Evolutionary conservation across 2,329 filamentous ascomycete genomes (phyloP).

Genomic region (Trichoderma harzianum): DNA sequence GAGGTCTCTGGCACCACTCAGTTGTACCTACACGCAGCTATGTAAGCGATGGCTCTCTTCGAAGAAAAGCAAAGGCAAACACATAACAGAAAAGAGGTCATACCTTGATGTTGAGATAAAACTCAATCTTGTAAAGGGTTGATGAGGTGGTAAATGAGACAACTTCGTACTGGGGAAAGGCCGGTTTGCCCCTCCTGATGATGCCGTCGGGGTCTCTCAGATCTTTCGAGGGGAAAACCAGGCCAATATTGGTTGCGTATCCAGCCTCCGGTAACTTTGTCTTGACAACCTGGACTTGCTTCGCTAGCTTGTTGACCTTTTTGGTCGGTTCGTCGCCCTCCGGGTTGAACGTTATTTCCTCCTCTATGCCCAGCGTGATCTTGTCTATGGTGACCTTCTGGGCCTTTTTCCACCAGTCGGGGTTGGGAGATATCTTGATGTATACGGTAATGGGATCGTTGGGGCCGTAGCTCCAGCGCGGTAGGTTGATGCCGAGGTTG

Average conservation of each 20-base stretch:
- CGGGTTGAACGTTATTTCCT: slow-evolving; percentile 98
- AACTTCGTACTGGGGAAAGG: slow-evolving; percentile 85
- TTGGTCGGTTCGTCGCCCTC: slow-evolving; percentile 93
- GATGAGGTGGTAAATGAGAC: slow-evolving; percentile 91
- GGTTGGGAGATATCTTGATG: slow-evolving; percentile 88
- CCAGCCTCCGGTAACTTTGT: slow-evolving; percentile 85
- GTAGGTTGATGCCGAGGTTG: slow-evolving; percentile 85
- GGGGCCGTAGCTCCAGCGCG: slow-evolving; percentile 94
- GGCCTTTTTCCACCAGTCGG: slow-evolving; percentile 86
- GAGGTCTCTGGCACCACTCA: slow-evolving; percentile 86
- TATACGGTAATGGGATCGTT: slow-evolving; percentile 94
- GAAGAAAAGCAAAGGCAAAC: too few species aligned
- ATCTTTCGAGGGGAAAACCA: slow-evolving; percentile 89
- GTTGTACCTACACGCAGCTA: slow-evolving; percentile 63
- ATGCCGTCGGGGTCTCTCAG: slow-evolving; percentile 83
- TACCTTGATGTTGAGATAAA: slow-evolving; percentile 93
- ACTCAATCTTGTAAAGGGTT: slow-evolving; percentile 96
- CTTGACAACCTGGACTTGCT: slow-evolving; percentile 76
- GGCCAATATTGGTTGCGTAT: slow-evolving; percentile 86
- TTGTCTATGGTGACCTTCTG: slow-evolving; percentile 90
- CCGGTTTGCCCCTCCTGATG: slow-evolving; percentile 76
- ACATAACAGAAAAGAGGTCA: background rate
- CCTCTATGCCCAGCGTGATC: slow-evolving; percentile 89
- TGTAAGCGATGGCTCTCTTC: slow-evolving; percentile 18
- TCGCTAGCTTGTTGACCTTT: slow-evolving; percentile 82